Base-by-base conservation (phyloP, 805 yeast species). In the Aciculoconidium aculeatum region DNA sequence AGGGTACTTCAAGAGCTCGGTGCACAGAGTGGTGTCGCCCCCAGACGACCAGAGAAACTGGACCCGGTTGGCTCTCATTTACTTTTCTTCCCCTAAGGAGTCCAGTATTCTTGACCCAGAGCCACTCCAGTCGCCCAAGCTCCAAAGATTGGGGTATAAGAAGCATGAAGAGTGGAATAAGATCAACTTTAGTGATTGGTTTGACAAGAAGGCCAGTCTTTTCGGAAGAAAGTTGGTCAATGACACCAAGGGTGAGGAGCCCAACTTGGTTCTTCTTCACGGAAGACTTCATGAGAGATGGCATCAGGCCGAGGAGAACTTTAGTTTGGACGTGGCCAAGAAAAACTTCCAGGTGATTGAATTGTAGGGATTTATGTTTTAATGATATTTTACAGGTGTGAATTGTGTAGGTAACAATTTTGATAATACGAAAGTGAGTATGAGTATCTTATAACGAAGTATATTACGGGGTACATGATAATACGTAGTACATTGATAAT, bases 11-110 rank as follows among this genome's bases (percentile, higher is more conserved):
- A 50, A 50, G 28, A 41, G 49, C 11, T 42, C 49, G 4, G 45
- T 51, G 21, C 56, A 51, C 32, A 36, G 55, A 27, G 56, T 51
- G 4, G 46, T 51, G 12, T 32, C 49, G 7, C 53, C 56, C 2
- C 56, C 56, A 3, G 43, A 35, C 1, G 56, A 51, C 27, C 56
- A 51, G 30, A 39, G 36, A 23, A 12, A 26, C 6, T 51, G 19
- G 24, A 41, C 41, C 26, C 34, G 57, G 17, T 39, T 51, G 33
- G 55, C 46, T 1, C 25, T 51, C 16, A 51, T 51, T 16, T 51
- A 51, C 28, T 51, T 51, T 31, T 49, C 49, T 14, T 38, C 38
- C 17, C 54, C 55, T 0, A 48, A 42, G 23, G 33, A 28, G 15
- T 31, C 48, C 4, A 28, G 47, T 4, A 30, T 41, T 3, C 20